These are phyloP conservation scores for Daedaleopsis sinensis DNA, from an alignment of 768 basidiomycete genomes.

Conservation along the genomic window DNA sequence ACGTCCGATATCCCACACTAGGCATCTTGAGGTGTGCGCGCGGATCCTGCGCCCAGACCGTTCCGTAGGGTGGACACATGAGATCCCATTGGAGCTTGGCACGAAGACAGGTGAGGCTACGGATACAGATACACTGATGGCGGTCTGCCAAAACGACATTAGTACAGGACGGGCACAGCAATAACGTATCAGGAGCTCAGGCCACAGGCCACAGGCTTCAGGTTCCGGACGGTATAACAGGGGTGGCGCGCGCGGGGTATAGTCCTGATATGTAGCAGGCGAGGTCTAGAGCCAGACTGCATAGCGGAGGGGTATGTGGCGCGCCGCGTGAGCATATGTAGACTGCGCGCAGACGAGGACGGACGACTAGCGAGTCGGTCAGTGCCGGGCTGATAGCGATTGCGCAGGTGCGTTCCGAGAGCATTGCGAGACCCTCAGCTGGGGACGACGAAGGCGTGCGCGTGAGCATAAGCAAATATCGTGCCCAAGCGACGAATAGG, in stretches of 20 bases:
- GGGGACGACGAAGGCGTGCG: not conserved
- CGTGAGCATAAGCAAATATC: not conserved
- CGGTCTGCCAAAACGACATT: not conserved
- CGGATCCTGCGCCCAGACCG: not conserved
- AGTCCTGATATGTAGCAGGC: no score
- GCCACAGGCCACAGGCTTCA: not conserved
- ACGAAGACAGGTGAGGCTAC: not conserved
- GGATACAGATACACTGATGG: not conserved
- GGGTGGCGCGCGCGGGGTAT: not conserved
- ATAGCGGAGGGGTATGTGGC: no score
- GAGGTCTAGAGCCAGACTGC: no score
- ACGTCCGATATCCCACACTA: no score
- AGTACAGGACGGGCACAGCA: not conserved
- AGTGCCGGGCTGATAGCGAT: not conserved
- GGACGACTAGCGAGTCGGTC: not conserved
- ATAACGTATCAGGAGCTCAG: not conserved
- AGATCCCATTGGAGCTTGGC: not conserved
- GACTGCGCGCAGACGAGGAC: not conserved
- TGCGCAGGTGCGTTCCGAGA: conserved; percentile 15
- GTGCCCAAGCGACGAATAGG: not conserved
- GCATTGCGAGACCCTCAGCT: conserved; percentile 16
- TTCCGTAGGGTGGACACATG: not conserved
- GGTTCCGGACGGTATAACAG: not conserved
- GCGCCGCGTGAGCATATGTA: no score
- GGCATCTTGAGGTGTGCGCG: no score